Conservation (phyloP, 2,329 filamentous ascomycete genomes). For the Cyphellophora attinorum region DNA sequence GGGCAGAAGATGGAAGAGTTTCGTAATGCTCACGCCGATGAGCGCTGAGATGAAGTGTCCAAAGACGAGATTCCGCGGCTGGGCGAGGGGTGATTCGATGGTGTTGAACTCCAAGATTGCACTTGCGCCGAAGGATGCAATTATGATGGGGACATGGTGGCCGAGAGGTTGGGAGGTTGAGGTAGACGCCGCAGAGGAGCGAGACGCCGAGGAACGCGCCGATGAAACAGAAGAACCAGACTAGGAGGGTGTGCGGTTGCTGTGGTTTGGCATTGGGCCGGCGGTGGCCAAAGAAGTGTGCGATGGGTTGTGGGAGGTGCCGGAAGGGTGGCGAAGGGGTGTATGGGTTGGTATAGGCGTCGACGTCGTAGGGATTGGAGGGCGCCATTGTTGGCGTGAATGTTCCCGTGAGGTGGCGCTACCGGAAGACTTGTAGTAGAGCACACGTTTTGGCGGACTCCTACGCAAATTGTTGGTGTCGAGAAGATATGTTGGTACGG, state of each 20-base stretch:
- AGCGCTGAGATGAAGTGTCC: slow-evolving; percentile 57
- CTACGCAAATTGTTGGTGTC: too few species aligned
- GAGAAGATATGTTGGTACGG: too few species aligned
- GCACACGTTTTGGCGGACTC: too few species aligned
- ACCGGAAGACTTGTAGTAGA: too few species aligned
- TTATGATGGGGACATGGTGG: slow-evolving; percentile 49
- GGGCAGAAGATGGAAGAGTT: slow-evolving; percentile 50
- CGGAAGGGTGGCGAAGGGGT: slow-evolving; percentile 54
- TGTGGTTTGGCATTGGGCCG: slow-evolving; percentile 7
- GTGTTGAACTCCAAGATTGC: slow-evolving; percentile 67
- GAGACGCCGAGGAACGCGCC: slow-evolving; percentile 55
- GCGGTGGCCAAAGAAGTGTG: slow-evolving; percentile 60
- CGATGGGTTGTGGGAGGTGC: slow-evolving; percentile 54
- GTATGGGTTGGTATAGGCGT: slow-evolving; percentile 62
- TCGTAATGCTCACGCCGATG: slow-evolving; percentile 53
- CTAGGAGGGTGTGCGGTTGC: slow-evolving; percentile 46
- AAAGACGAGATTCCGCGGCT: slow-evolving; percentile 60
- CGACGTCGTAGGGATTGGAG: slow-evolving; percentile 53
- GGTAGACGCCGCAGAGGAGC: slow-evolving; percentile 49
- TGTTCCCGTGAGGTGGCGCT: too few species aligned
- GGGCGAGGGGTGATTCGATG: slow-evolving; percentile 62
- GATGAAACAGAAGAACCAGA: slow-evolving; percentile 54
- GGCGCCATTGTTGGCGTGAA: neutral
- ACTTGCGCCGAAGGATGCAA: slow-evolving; percentile 64
- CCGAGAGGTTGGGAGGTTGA: slow-evolving; percentile 45